Evolutionary conservation across 768 basidiomycete genomes (phyloP).

Genomic region (Russula dissimulans): DNA sequence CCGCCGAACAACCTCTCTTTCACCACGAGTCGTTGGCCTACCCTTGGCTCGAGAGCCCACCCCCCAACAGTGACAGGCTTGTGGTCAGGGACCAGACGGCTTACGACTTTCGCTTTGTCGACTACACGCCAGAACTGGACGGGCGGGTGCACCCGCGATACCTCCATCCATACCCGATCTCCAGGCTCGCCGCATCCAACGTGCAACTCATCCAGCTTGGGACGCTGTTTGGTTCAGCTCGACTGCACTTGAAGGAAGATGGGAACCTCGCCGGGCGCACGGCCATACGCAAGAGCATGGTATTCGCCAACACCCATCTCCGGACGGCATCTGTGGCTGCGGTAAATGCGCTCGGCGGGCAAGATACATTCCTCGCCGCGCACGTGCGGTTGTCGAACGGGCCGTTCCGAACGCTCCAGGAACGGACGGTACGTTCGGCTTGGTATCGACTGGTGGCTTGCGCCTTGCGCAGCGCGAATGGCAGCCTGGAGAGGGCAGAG

Average conservation of each 20-base stretch:
- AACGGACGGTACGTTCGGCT: constrained; percentile 35
- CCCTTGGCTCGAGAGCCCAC: constrained; percentile 36
- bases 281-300: constrained; percentile 47
- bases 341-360: constrained; percentile 31
- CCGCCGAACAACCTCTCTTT: constrained; percentile 33
- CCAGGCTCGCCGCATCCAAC: constrained; percentile 30
- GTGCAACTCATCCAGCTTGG: constrained; percentile 60
- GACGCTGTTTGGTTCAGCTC: constrained; percentile 66
- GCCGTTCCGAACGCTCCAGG: constrained; percentile 38
- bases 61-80: constrained; percentile 37
- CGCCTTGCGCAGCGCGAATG: constrained; percentile 29
- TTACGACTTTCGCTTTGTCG: constrained; percentile 60
- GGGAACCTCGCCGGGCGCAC: constrained; percentile 36
- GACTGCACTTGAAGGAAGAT: constrained; percentile 42
- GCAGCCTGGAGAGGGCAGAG: background rate
- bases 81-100: constrained; percentile 43
- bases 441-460: constrained; percentile 52
- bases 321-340: constrained; percentile 32
- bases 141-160: constrained; percentile 29
- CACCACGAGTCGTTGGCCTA: constrained; percentile 43
- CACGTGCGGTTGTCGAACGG: constrained; percentile 70
- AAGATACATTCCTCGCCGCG: constrained; percentile 42
- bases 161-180: constrained; percentile 34
- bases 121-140: constrained; percentile 12
- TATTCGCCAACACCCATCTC: constrained; percentile 43